A percentile compares a stretch with the other conserved stretches of the same genome.
phyloP scores from a whole-genome alignment of 2,329 filamentous ascomycete species.

The Phaeosphaeriaceae sp. region DNA sequence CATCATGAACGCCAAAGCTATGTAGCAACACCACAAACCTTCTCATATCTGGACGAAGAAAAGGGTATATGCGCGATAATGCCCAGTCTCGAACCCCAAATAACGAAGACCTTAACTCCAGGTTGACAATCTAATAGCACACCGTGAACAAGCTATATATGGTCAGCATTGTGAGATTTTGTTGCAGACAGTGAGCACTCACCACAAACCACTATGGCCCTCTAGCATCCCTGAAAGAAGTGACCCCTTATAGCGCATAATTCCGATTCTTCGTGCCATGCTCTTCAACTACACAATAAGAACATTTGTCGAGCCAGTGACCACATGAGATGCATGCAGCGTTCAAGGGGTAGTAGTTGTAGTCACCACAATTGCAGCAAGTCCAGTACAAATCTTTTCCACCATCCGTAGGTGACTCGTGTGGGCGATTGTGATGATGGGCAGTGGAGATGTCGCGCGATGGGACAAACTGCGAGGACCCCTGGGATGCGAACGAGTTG shows the following conservation, averaged over 20 bases:
- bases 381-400: slow-evolving; percentile 1
- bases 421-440: not conserved
- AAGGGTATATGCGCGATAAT: not conserved
- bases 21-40: not conserved
- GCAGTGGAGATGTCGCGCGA: not conserved
- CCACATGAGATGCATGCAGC: slow-evolving; percentile 3
- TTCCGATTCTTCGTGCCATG: not conserved
- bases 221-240: not conserved
- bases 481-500: not conserved
- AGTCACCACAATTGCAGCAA: slow-evolving; percentile 2
- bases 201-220: not conserved
- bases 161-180: not conserved
- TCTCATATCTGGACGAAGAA: not conserved
- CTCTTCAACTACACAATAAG: too few species aligned
- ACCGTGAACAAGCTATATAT: not conserved
- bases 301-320: slow-evolving; percentile 5
- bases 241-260: not conserved
- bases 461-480: not conserved
- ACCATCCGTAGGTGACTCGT: not conserved
- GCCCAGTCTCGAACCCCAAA: too few species aligned
- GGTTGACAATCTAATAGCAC: not conserved
- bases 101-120: not conserved
- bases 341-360: slow-evolving; percentile 5
- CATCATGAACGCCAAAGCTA: not conserved
- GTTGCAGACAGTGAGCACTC: not conserved